Base-by-base conservation (phyloP, 1,139 yeast genomes). In the Saccharomycopsis crataegensis region DNA sequence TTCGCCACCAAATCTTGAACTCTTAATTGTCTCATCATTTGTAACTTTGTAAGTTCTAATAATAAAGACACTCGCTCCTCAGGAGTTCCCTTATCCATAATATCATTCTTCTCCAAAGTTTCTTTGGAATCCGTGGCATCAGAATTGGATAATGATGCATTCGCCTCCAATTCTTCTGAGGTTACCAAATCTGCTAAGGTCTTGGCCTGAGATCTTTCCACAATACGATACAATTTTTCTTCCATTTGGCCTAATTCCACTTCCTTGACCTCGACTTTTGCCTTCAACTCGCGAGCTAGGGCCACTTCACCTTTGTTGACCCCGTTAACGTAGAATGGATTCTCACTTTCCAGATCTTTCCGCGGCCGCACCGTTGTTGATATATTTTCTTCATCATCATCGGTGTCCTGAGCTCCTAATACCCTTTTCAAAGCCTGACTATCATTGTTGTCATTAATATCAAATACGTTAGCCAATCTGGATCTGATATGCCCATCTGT, bases 31-130 rank as follows among this genome's bases (percentile, higher is more conserved):
- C 88, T 72, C 55, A 74, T 69, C 43, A 79, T 62, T 65, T 84
- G 91, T 50, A 80, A 65, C 41, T 73, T 65, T 1, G 85, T 73
- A 55, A 85, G 69, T 56, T 80, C 77, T 32, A 71, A 59, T 0
- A 75, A 72, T n/a, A 71, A 60, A n/a, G 60, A 59, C 14, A 66
- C 7, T n/a, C 42, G 43, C 34, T 57, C 58, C 14, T 49, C 46
- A 12, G 12, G 33, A 7, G 45, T 47, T 8, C 16, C 38, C 14
- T 40, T 37, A 11, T 12, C 42, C 16, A 16, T 22, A n/a, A 60
- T 59, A 14, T 66, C 11, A 16, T 47, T 48, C 31, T 56, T 55
- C 11, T 52, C 40, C 1, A 22, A n/a, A 12, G 53, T 47, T 16
- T 28, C n/a, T 1, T 34, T 33, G 11, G 31, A 22, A 8, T 48